A percentile compares a stretch with the other conserved stretches of the same genome.
Conservation (phyloP, 495 filamentous ascomycete genomes). For the Hypoxylon intermedium region DNA sequence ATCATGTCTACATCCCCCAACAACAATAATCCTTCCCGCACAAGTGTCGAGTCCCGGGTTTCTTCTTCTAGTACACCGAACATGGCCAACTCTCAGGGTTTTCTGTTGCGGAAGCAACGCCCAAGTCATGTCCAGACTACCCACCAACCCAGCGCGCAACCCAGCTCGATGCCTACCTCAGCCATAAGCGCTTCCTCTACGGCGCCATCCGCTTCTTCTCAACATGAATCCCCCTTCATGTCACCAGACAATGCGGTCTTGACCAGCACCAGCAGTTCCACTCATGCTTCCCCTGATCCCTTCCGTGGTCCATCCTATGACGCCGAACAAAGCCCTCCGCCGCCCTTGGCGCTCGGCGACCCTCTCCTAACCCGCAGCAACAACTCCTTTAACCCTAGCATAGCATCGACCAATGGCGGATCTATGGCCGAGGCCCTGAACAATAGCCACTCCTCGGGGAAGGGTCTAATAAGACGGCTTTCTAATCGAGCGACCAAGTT, state of each 20-base stretch:
- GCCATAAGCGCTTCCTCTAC: conserved; percentile 52
- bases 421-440: conserved; percentile 50
- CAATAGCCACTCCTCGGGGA: conserved; percentile 37
- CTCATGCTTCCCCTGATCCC: conserved; percentile 52
- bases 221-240: conserved; percentile 52
- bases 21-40: conserved; percentile 36
- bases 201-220: conserved; percentile 50
- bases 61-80: conserved; percentile 38
- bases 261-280: conserved; percentile 49
- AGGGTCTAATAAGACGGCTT: conserved; percentile 53
- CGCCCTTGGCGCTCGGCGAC: conserved; percentile 53
- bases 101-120: conserved; percentile 45
- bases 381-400: conserved; percentile 44
- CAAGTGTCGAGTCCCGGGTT: conserved; percentile 38
- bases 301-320: conserved; percentile 38
- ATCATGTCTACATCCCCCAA: conserved; percentile 48
- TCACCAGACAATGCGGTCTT: conserved; percentile 48
- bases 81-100: conserved; percentile 37
- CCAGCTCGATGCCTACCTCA: conserved; percentile 46
- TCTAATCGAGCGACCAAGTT: conserved; percentile 52
- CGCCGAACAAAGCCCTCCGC: conserved; percentile 39
- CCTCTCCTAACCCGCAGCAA: conserved; percentile 51
- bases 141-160: conserved; percentile 43
- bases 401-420: conserved; percentile 40
- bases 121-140: conserved; percentile 52